These are phyloP conservation scores for Exophiala bonariae DNA, from an alignment of 2,329 filamentous ascomycete genomes.

Conservation along the genomic window DNA sequence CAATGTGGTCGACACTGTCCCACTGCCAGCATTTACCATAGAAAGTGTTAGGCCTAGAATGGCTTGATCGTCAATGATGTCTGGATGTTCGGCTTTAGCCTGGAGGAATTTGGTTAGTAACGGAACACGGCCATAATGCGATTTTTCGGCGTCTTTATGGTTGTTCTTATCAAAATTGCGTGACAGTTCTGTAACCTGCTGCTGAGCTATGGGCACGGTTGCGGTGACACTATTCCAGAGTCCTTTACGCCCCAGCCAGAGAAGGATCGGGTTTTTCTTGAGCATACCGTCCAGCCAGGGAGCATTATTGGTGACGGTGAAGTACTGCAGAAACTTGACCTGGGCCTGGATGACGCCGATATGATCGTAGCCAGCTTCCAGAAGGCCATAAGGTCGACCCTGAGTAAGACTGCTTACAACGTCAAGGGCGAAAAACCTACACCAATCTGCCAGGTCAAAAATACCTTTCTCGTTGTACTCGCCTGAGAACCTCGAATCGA, in stretches of 20 bases:
- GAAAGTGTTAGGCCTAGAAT: constrained; percentile 16
- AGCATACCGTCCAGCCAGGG: constrained; percentile 35
- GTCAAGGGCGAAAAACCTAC: constrained; percentile 37
- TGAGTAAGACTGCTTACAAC: constrained; percentile 38
- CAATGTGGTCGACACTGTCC: constrained; percentile 75
- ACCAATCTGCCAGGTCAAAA: constrained; percentile 33
- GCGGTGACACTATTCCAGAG: constrained; percentile 12
- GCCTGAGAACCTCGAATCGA: constrained; percentile 16
- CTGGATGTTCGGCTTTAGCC: constrained; percentile 15
- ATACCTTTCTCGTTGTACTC: constrained; percentile 9
- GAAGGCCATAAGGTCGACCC: constrained; percentile 32
- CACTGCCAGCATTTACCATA: constrained; percentile 62
- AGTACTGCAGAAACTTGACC: constrained; percentile 29
- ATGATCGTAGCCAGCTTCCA: constrained; percentile 34
- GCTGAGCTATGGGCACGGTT: constrained; percentile 60
- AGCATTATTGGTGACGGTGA: constrained; percentile 31
- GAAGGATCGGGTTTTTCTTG: constrained; percentile 41
- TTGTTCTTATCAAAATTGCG: constrained; percentile 3
- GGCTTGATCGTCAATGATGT: constrained; percentile 14
- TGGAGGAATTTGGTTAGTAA: constrained; percentile 23
- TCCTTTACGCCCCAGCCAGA: constrained; percentile 9
- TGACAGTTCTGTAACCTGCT: constrained; percentile 58
- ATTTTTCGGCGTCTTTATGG: constrained; percentile 3
- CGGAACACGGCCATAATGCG: constrained; percentile 4
- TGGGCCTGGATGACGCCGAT: constrained; percentile 31